Evolutionary conservation across 2,329 filamentous ascomycete genomes (phyloP).

Genomic region (Colletotrichum sp.): DNA sequence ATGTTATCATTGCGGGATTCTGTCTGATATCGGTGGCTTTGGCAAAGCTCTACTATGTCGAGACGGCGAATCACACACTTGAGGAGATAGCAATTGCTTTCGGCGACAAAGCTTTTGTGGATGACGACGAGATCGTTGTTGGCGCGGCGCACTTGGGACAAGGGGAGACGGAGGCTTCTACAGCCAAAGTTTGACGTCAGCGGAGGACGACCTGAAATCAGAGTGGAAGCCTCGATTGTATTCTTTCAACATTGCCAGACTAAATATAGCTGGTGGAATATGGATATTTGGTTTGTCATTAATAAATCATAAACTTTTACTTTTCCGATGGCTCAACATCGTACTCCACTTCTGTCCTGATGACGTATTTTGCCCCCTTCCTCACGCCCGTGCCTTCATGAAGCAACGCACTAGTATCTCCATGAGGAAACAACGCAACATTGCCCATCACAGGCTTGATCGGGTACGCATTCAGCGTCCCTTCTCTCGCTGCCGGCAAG

Average conservation of each 20-base stretch:
- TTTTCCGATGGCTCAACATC: conserved; percentile 53
- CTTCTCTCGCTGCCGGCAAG: conserved; percentile 66
- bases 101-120: not conserved
- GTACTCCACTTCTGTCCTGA: conserved; percentile 74
- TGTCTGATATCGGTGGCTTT: not conserved
- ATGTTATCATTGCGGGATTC: not conserved
- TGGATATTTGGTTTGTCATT: not conserved
- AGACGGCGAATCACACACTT: not conserved
- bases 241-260: too few species aligned
- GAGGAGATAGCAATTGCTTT: not conserved
- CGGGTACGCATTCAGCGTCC: conserved; percentile 71
- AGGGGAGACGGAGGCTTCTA: not conserved
- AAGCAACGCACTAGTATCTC: conserved; percentile 67
- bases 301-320: not conserved
- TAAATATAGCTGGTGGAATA: too few species aligned
- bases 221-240: fast-evolving
- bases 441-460: conserved; percentile 72
- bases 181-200: not conserved
- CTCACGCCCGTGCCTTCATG: conserved; percentile 75
- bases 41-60: not conserved
- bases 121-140: not conserved
- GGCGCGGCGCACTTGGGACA: not conserved
- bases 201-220: not conserved
- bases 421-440: conserved; percentile 73
- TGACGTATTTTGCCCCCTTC: conserved; percentile 72